phyloP scores from a whole-genome alignment of 192 early-diverging fungal genomes.

The Funneliformis geosporum region DNA sequence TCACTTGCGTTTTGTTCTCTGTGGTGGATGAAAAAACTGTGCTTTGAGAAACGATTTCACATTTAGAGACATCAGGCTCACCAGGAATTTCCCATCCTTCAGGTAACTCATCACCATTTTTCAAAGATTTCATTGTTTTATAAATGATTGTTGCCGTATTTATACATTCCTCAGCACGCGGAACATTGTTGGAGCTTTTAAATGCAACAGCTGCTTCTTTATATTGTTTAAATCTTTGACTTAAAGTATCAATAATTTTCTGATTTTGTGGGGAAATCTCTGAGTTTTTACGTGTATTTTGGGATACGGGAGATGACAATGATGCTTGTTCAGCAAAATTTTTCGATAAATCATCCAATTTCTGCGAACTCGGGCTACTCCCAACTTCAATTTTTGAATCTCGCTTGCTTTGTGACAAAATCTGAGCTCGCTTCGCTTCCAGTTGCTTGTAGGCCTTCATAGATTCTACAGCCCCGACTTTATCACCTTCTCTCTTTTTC shows the following conservation, averaged over 20 bases:
- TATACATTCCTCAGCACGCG: constrained; percentile 54
- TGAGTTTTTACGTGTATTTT: not conserved
- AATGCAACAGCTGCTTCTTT: constrained; percentile 57
- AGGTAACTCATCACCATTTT: constrained; percentile 20
- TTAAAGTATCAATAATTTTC: constrained; percentile 33
- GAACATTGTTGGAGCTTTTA: constrained; percentile 54
- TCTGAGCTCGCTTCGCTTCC: constrained; percentile 31
- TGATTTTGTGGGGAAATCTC: constrained; percentile 17
- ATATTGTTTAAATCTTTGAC: constrained; percentile 54
- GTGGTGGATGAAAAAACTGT: not conserved
- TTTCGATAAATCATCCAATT: no score
- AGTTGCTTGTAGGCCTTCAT: constrained; percentile 46
- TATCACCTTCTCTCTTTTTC: constrained; percentile 50
- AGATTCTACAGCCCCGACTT: constrained; percentile 45
- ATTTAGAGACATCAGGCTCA: constrained; percentile 14
- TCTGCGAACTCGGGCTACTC: no score
- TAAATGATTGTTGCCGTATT: constrained; percentile 49
- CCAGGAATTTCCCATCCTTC: not conserved
- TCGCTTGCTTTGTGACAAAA: constrained; percentile 33
- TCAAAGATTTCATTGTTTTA: constrained; percentile 34
- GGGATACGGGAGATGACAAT: not conserved
- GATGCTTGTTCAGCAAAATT: not conserved
- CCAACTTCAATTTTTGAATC: constrained; percentile 35
- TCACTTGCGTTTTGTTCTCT: constrained; percentile 16
- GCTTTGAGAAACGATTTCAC: not conserved